Evolutionary conservation across 1,284 basidiomycete genomes (phyloP).

Genomic region (Mycosarcoma mackinlayi): DNA sequence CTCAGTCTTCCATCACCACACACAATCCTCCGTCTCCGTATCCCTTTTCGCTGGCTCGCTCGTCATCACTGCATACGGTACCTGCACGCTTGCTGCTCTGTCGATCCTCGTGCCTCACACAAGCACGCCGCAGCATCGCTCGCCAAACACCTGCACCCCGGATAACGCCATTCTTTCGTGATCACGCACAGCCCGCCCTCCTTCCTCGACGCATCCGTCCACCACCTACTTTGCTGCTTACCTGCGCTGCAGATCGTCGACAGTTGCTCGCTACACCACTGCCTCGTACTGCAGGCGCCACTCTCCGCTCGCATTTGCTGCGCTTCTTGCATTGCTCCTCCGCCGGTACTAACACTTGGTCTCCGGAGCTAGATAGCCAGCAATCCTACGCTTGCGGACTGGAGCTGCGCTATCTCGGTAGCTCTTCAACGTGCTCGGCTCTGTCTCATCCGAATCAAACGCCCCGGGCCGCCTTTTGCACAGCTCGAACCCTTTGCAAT

Average conservation of each 20-base stretch:
- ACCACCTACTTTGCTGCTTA: background rate
- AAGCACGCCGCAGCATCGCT: slow-evolving; percentile 9
- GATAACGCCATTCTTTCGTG: slow-evolving; percentile 47
- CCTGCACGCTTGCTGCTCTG: slow-evolving; percentile 2
- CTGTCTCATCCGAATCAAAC: slow-evolving; percentile 12
- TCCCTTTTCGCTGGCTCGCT: background rate
- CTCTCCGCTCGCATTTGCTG: slow-evolving; percentile 7
- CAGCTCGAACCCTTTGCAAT: slow-evolving; percentile 21
- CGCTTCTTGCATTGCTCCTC: background rate
- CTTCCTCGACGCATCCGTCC: slow-evolving; percentile 14
- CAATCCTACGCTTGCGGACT: slow-evolving; percentile 15
- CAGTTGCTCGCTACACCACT: background rate
- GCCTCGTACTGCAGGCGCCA: slow-evolving; percentile 1
- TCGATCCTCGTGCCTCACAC: slow-evolving; percentile 2
- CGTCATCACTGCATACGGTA: slow-evolving; percentile 4
- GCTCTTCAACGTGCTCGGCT: slow-evolving; percentile 13
- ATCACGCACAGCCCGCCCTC: slow-evolving; percentile 4
- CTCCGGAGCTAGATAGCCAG: background rate
- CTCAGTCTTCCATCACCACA: background rate
- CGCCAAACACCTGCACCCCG: slow-evolving; percentile 13
- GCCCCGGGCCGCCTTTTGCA: background rate
- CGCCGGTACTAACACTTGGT: slow-evolving; percentile 5
- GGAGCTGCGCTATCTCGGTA: background rate
- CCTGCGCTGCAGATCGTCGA: slow-evolving; percentile 3
- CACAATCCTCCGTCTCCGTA: background rate